phyloP scores from a whole-genome alignment of 176 grass and related monocot genomes.

The Luzula sylvatica region DNA sequence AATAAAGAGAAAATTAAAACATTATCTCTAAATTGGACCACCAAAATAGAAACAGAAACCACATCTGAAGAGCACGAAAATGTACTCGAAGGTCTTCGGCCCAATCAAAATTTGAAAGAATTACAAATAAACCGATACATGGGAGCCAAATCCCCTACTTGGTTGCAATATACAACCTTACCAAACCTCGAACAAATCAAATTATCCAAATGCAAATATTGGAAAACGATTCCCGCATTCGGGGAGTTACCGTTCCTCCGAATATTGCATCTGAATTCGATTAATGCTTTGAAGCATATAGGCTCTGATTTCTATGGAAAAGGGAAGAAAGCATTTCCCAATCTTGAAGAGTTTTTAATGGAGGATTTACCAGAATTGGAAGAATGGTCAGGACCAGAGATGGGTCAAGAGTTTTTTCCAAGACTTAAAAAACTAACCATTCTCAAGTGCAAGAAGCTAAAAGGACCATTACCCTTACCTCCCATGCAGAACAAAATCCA shows the following conservation, averaged over 20 bases:
- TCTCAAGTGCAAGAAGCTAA: too few species aligned
- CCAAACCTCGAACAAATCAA: slow-evolving; percentile 22
- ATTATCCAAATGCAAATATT: slow-evolving; percentile 7
- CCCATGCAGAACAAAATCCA: too few species aligned
- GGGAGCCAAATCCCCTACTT: slow-evolving; percentile 18
- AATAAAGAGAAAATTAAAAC: slow-evolving; percentile 24
- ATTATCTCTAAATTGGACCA: slow-evolving; percentile 23
- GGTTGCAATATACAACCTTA: slow-evolving; percentile 4
- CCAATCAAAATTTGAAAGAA: slow-evolving; percentile 27
- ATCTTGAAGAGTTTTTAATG: slow-evolving; percentile 22
- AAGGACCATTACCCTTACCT: too few species aligned
- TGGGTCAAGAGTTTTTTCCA: too few species aligned
- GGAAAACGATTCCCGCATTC: slow-evolving; percentile 21
- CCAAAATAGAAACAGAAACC: background rate
- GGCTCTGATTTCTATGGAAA: slow-evolving; percentile 24
- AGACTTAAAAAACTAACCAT: too few species aligned
- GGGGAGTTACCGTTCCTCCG: slow-evolving; percentile 25
- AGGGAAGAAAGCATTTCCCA: slow-evolving; percentile 11
- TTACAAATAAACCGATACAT: slow-evolving; percentile 14
- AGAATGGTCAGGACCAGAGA: background rate
- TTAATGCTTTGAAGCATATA: slow-evolving; percentile 12
- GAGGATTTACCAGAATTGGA: slow-evolving; percentile 19
- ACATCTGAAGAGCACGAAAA: background rate
- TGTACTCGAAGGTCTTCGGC: slow-evolving; percentile 20
- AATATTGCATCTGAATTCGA: slow-evolving; percentile 14